A percentile compares a stretch with the other conserved stretches of the same genome.
Conservation (phyloP, 495 filamentous ascomycete genomes). For the Aspergillus kassunensis region DNA sequence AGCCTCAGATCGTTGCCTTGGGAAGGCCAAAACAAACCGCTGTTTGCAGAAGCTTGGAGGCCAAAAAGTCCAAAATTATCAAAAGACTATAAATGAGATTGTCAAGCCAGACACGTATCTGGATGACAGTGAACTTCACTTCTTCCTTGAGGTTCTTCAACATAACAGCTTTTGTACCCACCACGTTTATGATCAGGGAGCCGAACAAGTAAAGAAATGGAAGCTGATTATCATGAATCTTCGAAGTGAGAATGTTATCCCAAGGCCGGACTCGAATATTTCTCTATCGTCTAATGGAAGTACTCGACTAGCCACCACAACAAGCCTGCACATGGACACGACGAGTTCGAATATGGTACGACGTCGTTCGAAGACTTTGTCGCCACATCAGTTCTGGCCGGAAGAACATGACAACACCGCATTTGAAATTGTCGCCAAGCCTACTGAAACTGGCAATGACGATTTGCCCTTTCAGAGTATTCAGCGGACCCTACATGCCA, state of each 20-base stretch:
- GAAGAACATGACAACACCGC: not conserved
- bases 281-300: not conserved
- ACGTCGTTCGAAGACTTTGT: slow-evolving; percentile 1
- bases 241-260: not conserved
- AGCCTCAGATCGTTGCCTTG: slow-evolving; percentile 1
- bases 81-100: slow-evolving; percentile 5
- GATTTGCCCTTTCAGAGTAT: not conserved
- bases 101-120: slow-evolving; percentile 5
- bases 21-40: not conserved
- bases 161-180: not conserved
- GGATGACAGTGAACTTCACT: not conserved
- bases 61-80: slow-evolving; percentile 7
- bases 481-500: not conserved
- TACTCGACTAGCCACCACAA: not conserved
- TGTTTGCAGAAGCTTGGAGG: not conserved
- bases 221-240: slow-evolving; percentile 1
- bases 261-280: not conserved
- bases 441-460: not conserved
- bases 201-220: slow-evolving; percentile 1
- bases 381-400: slow-evolving; percentile 6
- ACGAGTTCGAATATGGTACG: not conserved
- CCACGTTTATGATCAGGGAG: slow-evolving; percentile 3
- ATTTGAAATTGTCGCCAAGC: not conserved
- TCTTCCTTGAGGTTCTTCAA: slow-evolving; percentile 5
- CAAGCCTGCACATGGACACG: not conserved